Evolutionary conservation across 2,329 filamentous ascomycete species (phyloP).

Genomic region (Waltergamsia citrina): DNA sequence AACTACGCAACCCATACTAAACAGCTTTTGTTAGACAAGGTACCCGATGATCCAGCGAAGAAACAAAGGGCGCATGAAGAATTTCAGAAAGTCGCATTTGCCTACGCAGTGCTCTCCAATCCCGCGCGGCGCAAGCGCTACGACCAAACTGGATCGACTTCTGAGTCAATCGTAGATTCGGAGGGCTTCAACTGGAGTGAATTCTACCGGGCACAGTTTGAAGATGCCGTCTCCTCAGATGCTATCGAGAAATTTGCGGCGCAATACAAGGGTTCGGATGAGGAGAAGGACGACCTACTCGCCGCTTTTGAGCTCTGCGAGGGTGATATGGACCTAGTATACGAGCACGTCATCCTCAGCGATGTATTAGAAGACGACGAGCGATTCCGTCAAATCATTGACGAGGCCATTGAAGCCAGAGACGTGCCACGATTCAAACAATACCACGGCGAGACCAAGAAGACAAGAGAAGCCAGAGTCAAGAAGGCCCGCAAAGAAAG

Average conservation of each 20-base stretch:
- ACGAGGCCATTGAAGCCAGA: conserved; percentile 63
- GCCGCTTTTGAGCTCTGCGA: conserved; percentile 62
- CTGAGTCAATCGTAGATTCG: conserved; percentile 67
- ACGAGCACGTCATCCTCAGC: conserved; percentile 79
- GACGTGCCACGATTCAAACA: conserved; percentile 57
- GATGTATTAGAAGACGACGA: conserved; percentile 77
- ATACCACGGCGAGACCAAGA: conserved; percentile 68
- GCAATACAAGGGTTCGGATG: conserved; percentile 76
- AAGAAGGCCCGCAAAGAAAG: conserved; percentile 37
- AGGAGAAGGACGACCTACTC: conserved; percentile 74
- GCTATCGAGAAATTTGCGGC: conserved; percentile 67
- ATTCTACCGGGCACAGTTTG: conserved; percentile 81
- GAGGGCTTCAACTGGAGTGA: conserved; percentile 84
- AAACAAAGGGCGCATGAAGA: conserved; percentile 66
- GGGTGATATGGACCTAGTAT: conserved; percentile 70
- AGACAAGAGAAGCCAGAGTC: conserved; percentile 47
- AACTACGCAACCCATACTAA: background rate
- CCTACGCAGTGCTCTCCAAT: conserved; percentile 88
- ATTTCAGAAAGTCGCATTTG: conserved; percentile 89
- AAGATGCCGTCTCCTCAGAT: conserved; percentile 63
- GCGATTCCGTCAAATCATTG: conserved; percentile 71
- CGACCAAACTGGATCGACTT: conserved; percentile 81
- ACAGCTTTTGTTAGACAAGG: conserved; percentile 57
- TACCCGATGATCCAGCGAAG: conserved; percentile 39
- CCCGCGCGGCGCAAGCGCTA: conserved; percentile 72